Evolutionary conservation across 1,284 basidiomycete species (phyloP).

Genomic region (Marasmius sp.): DNA sequence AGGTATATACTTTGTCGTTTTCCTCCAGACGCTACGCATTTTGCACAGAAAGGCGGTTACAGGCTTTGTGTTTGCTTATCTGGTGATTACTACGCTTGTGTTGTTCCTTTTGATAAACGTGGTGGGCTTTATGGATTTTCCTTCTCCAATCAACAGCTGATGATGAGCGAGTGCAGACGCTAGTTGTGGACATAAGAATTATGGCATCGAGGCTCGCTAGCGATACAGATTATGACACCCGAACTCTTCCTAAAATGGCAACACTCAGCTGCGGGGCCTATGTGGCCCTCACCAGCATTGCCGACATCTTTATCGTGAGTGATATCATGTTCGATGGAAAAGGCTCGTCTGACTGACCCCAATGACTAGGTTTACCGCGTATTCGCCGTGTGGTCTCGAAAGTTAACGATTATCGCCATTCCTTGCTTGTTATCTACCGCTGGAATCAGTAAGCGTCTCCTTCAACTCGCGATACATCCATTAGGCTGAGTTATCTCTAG

Average conservation of each 20-base stretch:
- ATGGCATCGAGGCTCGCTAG: slow-evolving; percentile 2
- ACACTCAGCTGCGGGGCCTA: slow-evolving; percentile 11
- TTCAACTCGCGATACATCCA: neutral
- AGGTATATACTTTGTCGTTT: slow-evolving; percentile 5
- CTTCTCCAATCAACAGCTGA: no score
- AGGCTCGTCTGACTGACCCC: neutral
- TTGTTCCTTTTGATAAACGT: slow-evolving; percentile 12
- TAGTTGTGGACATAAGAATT: slow-evolving; percentile 10
- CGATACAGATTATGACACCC: slow-evolving; percentile 7
- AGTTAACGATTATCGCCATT: neutral
- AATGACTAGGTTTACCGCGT: slow-evolving; percentile 7
- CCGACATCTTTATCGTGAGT: slow-evolving; percentile 11
- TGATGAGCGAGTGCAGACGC: neutral
- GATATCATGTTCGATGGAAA: neutral
- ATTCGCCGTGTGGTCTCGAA: slow-evolving; percentile 2
- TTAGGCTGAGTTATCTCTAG: neutral
- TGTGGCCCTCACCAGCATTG: slow-evolving; percentile 9
- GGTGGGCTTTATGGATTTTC: neutral
- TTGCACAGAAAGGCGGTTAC: slow-evolving; percentile 1
- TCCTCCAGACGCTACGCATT: neutral
- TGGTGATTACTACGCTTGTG: neutral
- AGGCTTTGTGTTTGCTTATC: slow-evolving; percentile 4
- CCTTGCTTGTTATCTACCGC: slow-evolving; percentile 3
- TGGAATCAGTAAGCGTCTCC: neutral
- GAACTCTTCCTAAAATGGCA: slow-evolving; percentile 4